A percentile compares a stretch with the other conserved stretches of the same genome.
Evolutionary conservation across 768 basidiomycete species (phyloP).

Genomic region (Vararia minispora): DNA sequence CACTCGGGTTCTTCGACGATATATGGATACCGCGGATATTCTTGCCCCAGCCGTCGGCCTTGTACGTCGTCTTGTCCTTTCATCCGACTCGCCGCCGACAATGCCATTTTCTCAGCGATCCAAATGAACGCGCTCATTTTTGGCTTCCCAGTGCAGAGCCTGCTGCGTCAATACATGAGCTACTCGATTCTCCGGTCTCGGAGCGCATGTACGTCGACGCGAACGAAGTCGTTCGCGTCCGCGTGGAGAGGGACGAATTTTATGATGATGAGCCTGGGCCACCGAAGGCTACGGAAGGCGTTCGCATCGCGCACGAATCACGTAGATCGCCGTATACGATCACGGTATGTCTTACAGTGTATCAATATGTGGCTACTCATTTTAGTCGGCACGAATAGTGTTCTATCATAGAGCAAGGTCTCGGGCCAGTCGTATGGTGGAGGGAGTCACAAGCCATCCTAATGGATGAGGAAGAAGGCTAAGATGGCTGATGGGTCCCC

Average conservation of each 20-base stretch:
- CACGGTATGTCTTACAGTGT: slow-evolving; percentile 33
- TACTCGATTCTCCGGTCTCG: slow-evolving; percentile 54
- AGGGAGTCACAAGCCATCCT: slow-evolving; percentile 32
- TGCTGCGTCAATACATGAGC: slow-evolving; percentile 41
- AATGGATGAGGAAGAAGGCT: slow-evolving; percentile 32
- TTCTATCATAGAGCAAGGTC: slow-evolving; percentile 73
- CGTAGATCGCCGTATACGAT: slow-evolving; percentile 57
- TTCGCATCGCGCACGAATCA: slow-evolving; percentile 38
- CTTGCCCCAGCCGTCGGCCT: slow-evolving; percentile 73
- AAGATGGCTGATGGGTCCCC: too few relatives aligned
- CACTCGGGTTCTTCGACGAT: slow-evolving; percentile 89
- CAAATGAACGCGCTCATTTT: slow-evolving; percentile 76
- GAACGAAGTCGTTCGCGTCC: slow-evolving; percentile 63
- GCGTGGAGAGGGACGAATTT: slow-evolving; percentile 75
- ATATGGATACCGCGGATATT: slow-evolving; percentile 74
- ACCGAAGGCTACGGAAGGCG: slow-evolving; percentile 62
- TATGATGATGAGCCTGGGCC: slow-evolving; percentile 83
- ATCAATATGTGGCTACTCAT: background rate
- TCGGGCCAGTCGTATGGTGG: slow-evolving; percentile 75
- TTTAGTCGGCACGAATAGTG: slow-evolving; percentile 32
- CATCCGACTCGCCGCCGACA: background rate
- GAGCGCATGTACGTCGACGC: slow-evolving; percentile 77
- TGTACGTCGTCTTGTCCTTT: slow-evolving; percentile 34
- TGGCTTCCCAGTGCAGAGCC: slow-evolving; percentile 57
- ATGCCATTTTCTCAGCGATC: slow-evolving; percentile 37